Evolutionary conservation across 495 filamentous ascomycete genomes (phyloP), one percentile per base, ranked within the genome.

Genomic region (Achaetomiella virescens): DNA sequence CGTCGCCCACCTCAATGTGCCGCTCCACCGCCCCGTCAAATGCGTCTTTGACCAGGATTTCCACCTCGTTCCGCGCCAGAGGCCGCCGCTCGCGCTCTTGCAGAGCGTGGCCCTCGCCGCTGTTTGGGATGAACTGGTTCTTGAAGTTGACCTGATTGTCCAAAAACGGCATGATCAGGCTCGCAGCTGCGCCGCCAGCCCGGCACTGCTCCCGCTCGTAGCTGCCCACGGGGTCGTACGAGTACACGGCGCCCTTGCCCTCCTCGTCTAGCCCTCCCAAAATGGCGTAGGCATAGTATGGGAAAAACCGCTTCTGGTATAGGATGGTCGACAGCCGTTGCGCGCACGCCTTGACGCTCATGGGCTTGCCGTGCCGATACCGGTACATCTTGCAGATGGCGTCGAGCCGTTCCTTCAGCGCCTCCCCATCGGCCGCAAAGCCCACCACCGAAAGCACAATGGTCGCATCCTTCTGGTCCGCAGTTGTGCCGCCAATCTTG

Each of bases 111-210:
- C 91, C 91, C 62, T 81, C 82, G 52, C 88, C 90, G 63, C 87
- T 90, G n/a, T 84, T 86, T 10, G 93, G 93, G 25, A 90, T 77
- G 70, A 96, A 95, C 76, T 97, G 93, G 70, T 98, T 98, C 80
- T 97, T 97, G 79, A 90, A 93, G 74, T 97, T 97, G 76, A 98
- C 93, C 72, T 98, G 95, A 69, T 97, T 98, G 71, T 98, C 93
- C 68, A 98, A 77, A 78, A 98, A 97, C 4, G 93, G 93, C 88
- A 97, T 97, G 70, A 98, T 98, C 74, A 98, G 76, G 61, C 89
- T 95, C 36, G 89, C 87, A 29, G 95, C 93, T n/a, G 93, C 90
- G 52, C 93, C 93, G 18, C 89, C 93, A 18, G 95, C 91, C 35
- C 91, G 85, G 74, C 95, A 97, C 72, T 92, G 87, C 73, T 97